Evolutionary conservation across 179 eudicot genomes (phyloP), one percentile per base, ranked within the genome.

Genomic region (Silene vulgaris): DNA sequence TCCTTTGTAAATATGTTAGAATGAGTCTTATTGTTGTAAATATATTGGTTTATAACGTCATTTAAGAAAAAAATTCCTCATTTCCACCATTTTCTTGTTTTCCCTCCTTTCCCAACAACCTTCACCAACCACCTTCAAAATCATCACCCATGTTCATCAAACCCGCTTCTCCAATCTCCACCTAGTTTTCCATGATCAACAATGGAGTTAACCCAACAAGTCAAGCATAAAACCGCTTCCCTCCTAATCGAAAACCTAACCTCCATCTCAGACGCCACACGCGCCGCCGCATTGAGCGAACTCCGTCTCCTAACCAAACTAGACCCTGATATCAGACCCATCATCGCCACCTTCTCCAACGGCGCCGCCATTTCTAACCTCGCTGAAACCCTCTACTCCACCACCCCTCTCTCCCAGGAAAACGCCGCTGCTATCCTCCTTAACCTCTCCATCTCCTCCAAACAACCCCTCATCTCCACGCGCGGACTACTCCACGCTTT

Each of bases 401-500:
- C 57, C 37, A 11, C 13, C 20, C 1, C 80, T 0, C n/a, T 83
- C 21, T 64, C 83, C 4, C 97, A 95, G 20, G 97, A 90, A 8
- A 88, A 87, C 87, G 97, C 96, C 17, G 85, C 97, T 13, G 98
- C 98, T 0, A 78, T 91, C 0, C 86, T 94, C 54, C 80, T 90
- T 6, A 94, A 94, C 85, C 76, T 94, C 80, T 92, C 98, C 0
- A 90, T 94, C 73, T 81, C 96, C 19, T 56, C 78, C 59, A 84
- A 85, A 1, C 84, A 86, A 0, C 8, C 80, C 2, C 76, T 94
- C 35, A 86, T 89, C 82, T 81, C 91, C 37, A 85, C 96, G 0
- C 84, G 72, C 16, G 92, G 90, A n/a, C 75, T 88, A 40, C 91
- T 94, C 50, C 90, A 90, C 86, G 87, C 96, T 8, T 79, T 94